These are phyloP conservation scores for Mycena rosella DNA, from an alignment of 768 basidiomycete species.

Conservation along the genomic window DNA sequence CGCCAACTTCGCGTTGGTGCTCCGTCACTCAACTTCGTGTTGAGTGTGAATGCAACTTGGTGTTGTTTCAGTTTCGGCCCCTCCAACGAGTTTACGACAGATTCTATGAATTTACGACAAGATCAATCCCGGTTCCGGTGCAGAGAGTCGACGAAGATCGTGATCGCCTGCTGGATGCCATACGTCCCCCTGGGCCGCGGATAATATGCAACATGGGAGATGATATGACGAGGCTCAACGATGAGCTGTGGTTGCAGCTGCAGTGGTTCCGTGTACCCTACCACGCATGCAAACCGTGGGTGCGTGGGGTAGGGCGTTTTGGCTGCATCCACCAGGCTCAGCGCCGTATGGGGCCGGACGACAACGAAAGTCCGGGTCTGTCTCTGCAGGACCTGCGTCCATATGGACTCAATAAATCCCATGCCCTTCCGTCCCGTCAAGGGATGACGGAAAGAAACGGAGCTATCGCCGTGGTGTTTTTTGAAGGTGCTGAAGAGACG, in stretches of 20 bases:
- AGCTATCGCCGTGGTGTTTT: slow-evolving; percentile 11
- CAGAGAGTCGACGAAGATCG: background rate
- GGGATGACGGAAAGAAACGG: slow-evolving; percentile 23
- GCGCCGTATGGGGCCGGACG: slow-evolving; percentile 6
- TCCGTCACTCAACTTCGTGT: slow-evolving; percentile 9
- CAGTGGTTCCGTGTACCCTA: background rate
- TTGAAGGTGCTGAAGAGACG: background rate
- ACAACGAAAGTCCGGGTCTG: slow-evolving; percentile 9
- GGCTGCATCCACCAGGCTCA: background rate
- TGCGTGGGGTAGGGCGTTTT: slow-evolving; percentile 7
- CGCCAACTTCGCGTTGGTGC: slow-evolving; percentile 21
- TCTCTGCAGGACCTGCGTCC: slow-evolving; percentile 10
- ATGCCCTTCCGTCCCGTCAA: slow-evolving; percentile 13
- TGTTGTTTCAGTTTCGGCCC: too few relatives aligned
- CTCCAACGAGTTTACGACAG: too few relatives aligned
- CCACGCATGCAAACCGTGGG: background rate
- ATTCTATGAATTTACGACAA: too few relatives aligned
- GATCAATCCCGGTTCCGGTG: slow-evolving; percentile 1
- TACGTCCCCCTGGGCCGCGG: background rate
- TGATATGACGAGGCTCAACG: slow-evolving; percentile 23
- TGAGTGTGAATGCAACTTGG: background rate
- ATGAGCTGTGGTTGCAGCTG: background rate
- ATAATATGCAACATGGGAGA: slow-evolving; percentile 17
- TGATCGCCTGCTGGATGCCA: background rate
- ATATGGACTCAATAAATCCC: slow-evolving; percentile 5